Evolutionary conservation across 73 alveolate species (phyloP).

Genomic region (Breviolum minutum): DNA sequence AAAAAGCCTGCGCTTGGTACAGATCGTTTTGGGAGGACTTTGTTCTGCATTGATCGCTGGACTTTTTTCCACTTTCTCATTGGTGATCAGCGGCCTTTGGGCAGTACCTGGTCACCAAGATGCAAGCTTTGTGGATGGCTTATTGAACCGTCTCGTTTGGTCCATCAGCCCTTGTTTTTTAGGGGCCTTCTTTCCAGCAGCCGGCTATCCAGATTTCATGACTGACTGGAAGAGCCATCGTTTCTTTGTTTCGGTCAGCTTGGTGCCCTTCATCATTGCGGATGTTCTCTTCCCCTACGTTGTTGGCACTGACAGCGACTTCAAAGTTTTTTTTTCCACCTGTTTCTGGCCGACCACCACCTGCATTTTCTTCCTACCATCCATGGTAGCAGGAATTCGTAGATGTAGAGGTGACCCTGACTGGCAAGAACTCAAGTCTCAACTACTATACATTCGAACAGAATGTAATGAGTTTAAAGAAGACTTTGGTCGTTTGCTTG

Average conservation of each 20-base stretch:
- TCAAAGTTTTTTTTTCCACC: background rate
- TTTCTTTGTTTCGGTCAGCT: background rate
- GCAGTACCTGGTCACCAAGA: background rate
- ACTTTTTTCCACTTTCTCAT: background rate
- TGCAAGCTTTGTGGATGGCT: background rate
- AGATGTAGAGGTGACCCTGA: background rate
- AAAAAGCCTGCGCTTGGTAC: no score
- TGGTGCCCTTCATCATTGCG: constrained; percentile 22
- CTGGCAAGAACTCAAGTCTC: background rate
- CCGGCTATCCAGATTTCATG: background rate
- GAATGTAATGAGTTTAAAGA: background rate
- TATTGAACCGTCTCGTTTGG: background rate
- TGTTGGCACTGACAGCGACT: constrained; percentile 8
- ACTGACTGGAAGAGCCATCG: background rate
- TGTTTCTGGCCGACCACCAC: constrained; percentile 62
- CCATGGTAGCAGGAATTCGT: constrained; percentile 65
- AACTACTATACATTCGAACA: background rate
- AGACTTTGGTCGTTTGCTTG: background rate
- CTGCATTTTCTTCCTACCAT: constrained; percentile 46
- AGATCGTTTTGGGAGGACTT: no score
- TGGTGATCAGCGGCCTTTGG: background rate
- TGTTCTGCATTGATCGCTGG: no score
- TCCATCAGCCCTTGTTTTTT: background rate
- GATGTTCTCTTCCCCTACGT: constrained; percentile 28
- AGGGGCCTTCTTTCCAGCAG: constrained; percentile 3